phyloP scores from a whole-genome alignment of 2,329 filamentous ascomycete species.

The Aspergillus pseudoglaucus region DNA sequence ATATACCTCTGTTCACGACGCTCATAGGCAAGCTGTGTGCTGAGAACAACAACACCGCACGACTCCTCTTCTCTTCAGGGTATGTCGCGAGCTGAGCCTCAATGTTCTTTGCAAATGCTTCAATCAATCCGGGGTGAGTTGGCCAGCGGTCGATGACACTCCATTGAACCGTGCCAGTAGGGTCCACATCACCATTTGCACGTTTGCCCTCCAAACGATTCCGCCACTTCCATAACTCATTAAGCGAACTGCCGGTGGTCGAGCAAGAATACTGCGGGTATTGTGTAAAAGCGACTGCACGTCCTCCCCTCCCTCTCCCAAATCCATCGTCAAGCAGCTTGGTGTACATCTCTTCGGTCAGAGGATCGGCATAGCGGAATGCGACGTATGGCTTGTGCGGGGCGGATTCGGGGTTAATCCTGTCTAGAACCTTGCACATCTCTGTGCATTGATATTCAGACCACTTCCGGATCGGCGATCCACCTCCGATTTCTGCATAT shows the following conservation, averaged over 20 bases:
- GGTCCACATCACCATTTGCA: conserved; percentile 44
- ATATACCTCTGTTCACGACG: conserved; percentile 79
- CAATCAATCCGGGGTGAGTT: conserved; percentile 78
- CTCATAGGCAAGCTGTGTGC: conserved; percentile 96
- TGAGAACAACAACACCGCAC: conserved; percentile 85
- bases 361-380: conserved; percentile 86
- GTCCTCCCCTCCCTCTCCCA: conserved; percentile 78
- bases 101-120: conserved; percentile 89
- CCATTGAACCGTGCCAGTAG: conserved; percentile 75
- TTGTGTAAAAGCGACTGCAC: conserved; percentile 94
- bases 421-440: conserved; percentile 96
- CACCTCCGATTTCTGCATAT: conserved; percentile 89
- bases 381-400: conserved; percentile 97
- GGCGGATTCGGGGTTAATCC: conserved; percentile 82
- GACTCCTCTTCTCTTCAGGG: conserved; percentile 68
- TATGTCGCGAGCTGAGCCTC: conserved; percentile 79
- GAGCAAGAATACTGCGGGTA: conserved; percentile 98
- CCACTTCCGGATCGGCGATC: conserved; percentile 98
- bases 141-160: conserved; percentile 98
- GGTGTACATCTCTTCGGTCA: conserved; percentile 91
- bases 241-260: conserved; percentile 90
- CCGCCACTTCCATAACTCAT: conserved; percentile 97
- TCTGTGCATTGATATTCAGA: conserved; percentile 87
- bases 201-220: conserved; percentile 73
- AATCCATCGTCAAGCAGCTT: conserved; percentile 81